Evolutionary conservation across 306 rosid species (phyloP), one percentile per base, ranked within the genome.

Genomic region (Comarum palustre): DNA sequence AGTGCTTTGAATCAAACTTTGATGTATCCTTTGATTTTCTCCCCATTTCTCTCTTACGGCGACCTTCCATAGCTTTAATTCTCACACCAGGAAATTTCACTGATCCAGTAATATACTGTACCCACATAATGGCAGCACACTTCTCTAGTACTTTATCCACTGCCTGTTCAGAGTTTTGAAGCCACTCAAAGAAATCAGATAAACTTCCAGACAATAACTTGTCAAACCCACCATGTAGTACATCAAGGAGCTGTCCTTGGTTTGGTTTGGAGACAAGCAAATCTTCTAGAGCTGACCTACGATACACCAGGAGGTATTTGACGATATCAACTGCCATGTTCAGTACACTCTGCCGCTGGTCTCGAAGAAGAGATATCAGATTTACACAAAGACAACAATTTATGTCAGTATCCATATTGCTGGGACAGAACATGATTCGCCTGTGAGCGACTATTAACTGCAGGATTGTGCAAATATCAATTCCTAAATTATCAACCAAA

Each of bases 61-160:
- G 99, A 50, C 96, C 92, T 77, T 95, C 99, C 84, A 95, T 83
- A 79, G 85, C 97, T 84, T 92, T 95, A 78, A 95, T 83, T 85
- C 97, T 95, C 78, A 92, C 96, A 45, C 97, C 99, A 6, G 99
- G 99, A 83, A 95, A 95, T 77, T 95, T 95, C 24, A 90, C 74
- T 0, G 99, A 92, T 75, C 96, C 97, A 25, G 93, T 78, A 82
- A 95, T 87, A 86, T 87, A 95, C 86, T 95, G 99, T 80, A 84
- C 88, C 99, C 99, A 95, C 97, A 92, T 92, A 78, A 92, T 84
- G 59, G 87, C 85, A 66, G 97, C 99, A 82, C 93, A 90, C 81
- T 95, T 89, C 83, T 95, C 99, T 84, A 95, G 84, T 64, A 88
- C 88, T 76, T 95, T 92, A 65, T 82, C 89, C 79, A 95, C 92